Evolutionary conservation across 1,139 yeast species (phyloP).

Genomic region (Insectozyma bohioensis): DNA sequence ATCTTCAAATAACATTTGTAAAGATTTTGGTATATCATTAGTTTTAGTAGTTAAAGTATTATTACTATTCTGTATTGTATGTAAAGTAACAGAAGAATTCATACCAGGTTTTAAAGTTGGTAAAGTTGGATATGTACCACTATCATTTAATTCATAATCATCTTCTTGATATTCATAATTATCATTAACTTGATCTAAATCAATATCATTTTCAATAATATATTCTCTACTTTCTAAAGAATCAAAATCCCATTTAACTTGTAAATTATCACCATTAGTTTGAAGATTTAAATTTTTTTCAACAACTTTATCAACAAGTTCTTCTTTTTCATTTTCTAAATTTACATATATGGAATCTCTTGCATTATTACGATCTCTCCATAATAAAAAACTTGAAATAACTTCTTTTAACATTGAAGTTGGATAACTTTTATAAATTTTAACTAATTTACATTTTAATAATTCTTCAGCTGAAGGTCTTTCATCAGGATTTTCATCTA

Average conservation of each 20-base stretch:
- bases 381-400: constrained; percentile 72
- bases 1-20: constrained; percentile 68
- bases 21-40: constrained; percentile 67
- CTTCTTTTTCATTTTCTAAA: constrained; percentile 30
- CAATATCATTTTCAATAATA: constrained; percentile 64
- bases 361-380: constrained; percentile 67
- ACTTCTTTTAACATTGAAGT: constrained; percentile 69
- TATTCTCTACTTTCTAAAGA: constrained; percentile 72
- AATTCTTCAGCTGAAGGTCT: constrained; percentile 87
- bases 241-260: constrained; percentile 87
- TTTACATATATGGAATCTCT: constrained; percentile 48
- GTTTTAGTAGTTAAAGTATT: constrained; percentile 13
- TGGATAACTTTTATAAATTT: constrained; percentile 57
- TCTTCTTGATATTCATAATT: constrained; percentile 26
- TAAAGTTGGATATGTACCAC: constrained; percentile 26
- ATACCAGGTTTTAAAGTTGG: constrained; percentile 28
- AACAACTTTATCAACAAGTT: constrained; percentile 15
- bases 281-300: constrained; percentile 10
- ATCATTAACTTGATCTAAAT: constrained; percentile 44
- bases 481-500: constrained; percentile 91
- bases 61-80: no score
- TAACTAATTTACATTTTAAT: constrained; percentile 69
- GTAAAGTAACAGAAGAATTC: constrained; percentile 11
- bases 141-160: constrained; percentile 9
- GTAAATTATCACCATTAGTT: constrained; percentile 32